Evolutionary conservation across 352 stramenopile genomes (phyloP), one percentile per base, ranked within the genome.

Genomic region (Pythium coloratum): DNA sequence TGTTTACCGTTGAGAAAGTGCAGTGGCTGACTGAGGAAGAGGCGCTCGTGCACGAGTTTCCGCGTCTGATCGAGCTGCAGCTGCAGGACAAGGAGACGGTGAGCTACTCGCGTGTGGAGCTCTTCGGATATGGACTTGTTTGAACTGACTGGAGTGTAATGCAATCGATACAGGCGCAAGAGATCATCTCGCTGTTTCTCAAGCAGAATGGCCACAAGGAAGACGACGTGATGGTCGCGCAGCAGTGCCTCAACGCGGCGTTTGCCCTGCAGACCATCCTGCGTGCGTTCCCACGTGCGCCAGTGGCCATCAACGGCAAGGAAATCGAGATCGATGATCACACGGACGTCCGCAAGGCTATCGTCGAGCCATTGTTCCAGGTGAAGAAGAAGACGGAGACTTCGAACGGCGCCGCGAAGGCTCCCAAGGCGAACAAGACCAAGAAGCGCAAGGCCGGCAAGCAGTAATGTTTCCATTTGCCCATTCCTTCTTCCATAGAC

Each of bases 261-360:
- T 94, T 94, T 58, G 81, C 86, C 0, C 69, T 94, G 24, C 86
- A 94, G 62, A 91, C 84, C 18, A 54, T 92, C n/a, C 57, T 94
- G 20, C 73, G 79, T 49, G 86, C 83, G 44, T 92, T 94, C 62
- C 83, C 83, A 13, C 75, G 59, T 1, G 75, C 77, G 24, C 78
- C 74, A 6, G 71, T 92, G 67, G 77, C 83, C 64, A 69, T 91
- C 61, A 64, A 65, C 47, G 79, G 75, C 16, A 67, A 66, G n/a
- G 47, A 72, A 18, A 55, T 91, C 18, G 72, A 90, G 46, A 76
- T 90, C 28, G 67, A 75, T 18, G 72, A 76, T 40, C 49, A 75
- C 4, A 75, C 85, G 12, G 69, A 86, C 40, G 49, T 91, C 28
- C 50, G 59, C n/a, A 64, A 47, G 26, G 30, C 20, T 12, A 70